Conservation (phyloP, 2,329 filamentous ascomycete species). For the Furcasterigmium sp. region DNA sequence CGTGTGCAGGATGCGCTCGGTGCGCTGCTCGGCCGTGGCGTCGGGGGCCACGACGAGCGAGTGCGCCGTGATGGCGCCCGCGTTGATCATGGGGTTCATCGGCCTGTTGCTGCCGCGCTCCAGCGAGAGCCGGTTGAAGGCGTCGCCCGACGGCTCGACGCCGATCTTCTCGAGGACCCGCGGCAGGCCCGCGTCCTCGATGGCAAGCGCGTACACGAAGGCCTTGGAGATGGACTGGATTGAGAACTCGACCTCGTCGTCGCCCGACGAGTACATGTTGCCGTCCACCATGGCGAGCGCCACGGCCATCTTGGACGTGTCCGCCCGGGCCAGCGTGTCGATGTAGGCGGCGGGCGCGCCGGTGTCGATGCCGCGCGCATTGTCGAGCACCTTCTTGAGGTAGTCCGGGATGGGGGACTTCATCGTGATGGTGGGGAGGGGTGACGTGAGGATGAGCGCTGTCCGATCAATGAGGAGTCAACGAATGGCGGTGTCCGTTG, state of each 20-base stretch:
- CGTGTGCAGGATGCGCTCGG: conserved; percentile 25
- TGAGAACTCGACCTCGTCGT: conserved; percentile 31
- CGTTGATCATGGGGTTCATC: conserved; percentile 31
- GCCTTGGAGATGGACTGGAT: conserved; percentile 36
- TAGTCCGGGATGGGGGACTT: conserved; percentile 29
- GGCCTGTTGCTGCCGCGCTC: conserved; percentile 22
- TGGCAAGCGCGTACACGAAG: conserved; percentile 33
- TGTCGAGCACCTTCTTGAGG: conserved; percentile 23
- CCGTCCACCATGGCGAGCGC: conserved; percentile 33
- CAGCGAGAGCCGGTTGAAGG: conserved; percentile 28
- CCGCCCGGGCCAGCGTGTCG: conserved; percentile 29
- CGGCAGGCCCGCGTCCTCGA: conserved; percentile 27
- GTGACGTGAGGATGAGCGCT: too few relatives aligned
- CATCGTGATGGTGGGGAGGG: conserved; percentile 14
- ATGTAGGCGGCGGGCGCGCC: conserved; percentile 30
- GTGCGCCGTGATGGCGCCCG: conserved; percentile 26
- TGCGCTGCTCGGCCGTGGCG: conserved; percentile 27
- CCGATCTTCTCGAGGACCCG: conserved; percentile 31
- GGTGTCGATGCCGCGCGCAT: conserved; percentile 20
- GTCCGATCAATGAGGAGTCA: too few relatives aligned
- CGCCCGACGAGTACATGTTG: conserved; percentile 30
- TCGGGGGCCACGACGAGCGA: conserved; percentile 21
- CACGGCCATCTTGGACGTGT: conserved; percentile 31
- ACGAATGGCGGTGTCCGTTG: too few relatives aligned
- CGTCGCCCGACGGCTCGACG: conserved; percentile 32